A percentile compares a stretch with the other conserved stretches of the same genome.
These are phyloP conservation scores for Rubus idaeus DNA, from an alignment of 306 rosid species.

Conservation along the genomic window DNA sequence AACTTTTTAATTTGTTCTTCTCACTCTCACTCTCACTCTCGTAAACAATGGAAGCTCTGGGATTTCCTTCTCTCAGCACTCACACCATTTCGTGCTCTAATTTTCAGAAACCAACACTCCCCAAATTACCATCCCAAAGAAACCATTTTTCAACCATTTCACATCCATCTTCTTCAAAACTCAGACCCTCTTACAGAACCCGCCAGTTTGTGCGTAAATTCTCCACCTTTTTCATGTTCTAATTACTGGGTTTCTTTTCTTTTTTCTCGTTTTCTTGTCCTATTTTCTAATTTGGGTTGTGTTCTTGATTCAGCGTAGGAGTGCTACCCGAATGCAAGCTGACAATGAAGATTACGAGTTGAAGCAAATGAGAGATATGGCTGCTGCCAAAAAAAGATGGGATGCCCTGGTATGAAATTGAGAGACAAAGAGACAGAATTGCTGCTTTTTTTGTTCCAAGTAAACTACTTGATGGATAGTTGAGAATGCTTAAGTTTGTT, in stretches of 20 bases:
- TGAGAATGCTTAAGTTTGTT: too few species aligned
- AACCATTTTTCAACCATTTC: slow-evolving; percentile 26
- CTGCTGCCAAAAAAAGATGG: slow-evolving; percentile 96
- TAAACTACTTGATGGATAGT: too few species aligned
- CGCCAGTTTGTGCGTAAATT: slow-evolving; percentile 39
- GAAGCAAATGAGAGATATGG: slow-evolving; percentile 91
- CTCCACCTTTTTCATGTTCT: not conserved
- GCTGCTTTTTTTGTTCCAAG: not conserved
- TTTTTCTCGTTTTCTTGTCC: not conserved
- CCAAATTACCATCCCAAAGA: slow-evolving; percentile 14
- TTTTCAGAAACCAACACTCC: slow-evolving; percentile 24
- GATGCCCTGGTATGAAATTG: slow-evolving; percentile 68
- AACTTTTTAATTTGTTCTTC: not conserved
- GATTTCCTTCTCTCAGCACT: slow-evolving; percentile 52
- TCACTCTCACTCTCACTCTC: not conserved
- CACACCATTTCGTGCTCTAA: slow-evolving; percentile 34
- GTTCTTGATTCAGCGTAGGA: slow-evolving; percentile 32
- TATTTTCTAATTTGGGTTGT: slow-evolving; percentile 12
- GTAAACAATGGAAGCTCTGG: slow-evolving; percentile 60
- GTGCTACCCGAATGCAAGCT: slow-evolving; percentile 47
- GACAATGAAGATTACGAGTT: slow-evolving; percentile 70
- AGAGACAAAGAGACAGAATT: not conserved
- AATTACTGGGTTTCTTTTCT: not conserved
- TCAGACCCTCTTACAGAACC: slow-evolving; percentile 27
- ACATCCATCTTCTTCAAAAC: slow-evolving; percentile 38